These are phyloP conservation scores for Sporothrix variecibatus DNA, from an alignment of 2,329 filamentous ascomycete genomes.

Conservation along the genomic window DNA sequence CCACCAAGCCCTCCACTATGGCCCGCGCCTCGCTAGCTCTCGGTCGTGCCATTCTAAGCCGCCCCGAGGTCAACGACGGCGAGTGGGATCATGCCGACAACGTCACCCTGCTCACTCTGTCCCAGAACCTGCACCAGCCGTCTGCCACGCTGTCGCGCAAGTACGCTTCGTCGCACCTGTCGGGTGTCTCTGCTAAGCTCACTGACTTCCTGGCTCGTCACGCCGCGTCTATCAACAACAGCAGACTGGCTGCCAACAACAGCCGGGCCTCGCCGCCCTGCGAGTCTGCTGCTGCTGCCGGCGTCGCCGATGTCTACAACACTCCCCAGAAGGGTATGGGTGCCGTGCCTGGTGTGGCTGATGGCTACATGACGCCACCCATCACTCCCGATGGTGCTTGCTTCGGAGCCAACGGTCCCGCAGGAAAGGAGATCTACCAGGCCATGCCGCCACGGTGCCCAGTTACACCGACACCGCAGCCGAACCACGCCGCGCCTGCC, in stretches of 20 bases:
- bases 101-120: constrained; percentile 62
- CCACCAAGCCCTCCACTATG: constrained; percentile 86
- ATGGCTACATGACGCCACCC: constrained; percentile 81
- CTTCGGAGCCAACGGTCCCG: constrained; percentile 49
- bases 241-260: constrained; percentile 35
- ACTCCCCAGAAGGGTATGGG: constrained; percentile 78
- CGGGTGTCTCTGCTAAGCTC: constrained; percentile 56
- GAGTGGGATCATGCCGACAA: constrained; percentile 77
- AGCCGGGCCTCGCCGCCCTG: constrained; percentile 53
- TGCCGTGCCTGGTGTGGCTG: constrained; percentile 59
- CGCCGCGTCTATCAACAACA: constrained; percentile 44
- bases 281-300: constrained; percentile 50
- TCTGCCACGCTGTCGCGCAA: constrained; percentile 61
- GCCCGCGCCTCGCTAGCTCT: constrained; percentile 84
- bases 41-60: constrained; percentile 80
- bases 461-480: constrained; percentile 63
- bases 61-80: constrained; percentile 71
- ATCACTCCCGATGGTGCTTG: constrained; percentile 75
- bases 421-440: constrained; percentile 51
- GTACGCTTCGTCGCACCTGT: constrained; percentile 57
- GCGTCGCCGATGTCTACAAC: constrained; percentile 66
- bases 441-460: constrained; percentile 56
- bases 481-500: constrained; percentile 40
- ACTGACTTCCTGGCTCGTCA: constrained; percentile 62
- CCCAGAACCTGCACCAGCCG: constrained; percentile 60